Percentiles rank a stretch among this genome's conserved stretches.
Evolutionary conservation across 352 stramenopile genomes (phyloP).

Genomic region (Globisporangium abappressorium): DNA sequence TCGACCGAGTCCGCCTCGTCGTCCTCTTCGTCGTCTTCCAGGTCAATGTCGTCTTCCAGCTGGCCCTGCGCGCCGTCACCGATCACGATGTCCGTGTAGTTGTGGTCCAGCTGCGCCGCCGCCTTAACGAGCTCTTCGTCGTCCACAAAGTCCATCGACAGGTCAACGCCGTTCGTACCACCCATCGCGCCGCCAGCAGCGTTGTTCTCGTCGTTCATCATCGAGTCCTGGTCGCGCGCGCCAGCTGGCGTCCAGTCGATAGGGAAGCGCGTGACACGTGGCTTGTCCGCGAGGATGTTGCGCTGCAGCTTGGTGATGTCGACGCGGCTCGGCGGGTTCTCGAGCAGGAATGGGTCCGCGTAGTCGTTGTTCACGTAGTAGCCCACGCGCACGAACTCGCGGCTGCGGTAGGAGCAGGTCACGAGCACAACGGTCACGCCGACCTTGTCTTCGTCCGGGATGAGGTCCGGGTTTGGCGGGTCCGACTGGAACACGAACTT

Average conservation of each 20-base stretch:
- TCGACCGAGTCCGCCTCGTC: constrained; percentile 50
- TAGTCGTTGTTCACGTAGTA: constrained; percentile 99
- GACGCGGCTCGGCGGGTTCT: constrained; percentile 76
- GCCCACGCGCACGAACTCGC: constrained; percentile 95
- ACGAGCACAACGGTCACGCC: constrained; percentile 98
- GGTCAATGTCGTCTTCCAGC: constrained; percentile 64
- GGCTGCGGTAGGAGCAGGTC: constrained; percentile 96
- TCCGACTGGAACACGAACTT: constrained; percentile 98
- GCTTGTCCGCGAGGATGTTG: constrained; percentile 97
- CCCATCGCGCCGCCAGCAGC: constrained; percentile 13
- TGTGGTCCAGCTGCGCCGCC: constrained; percentile 79
- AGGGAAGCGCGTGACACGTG: constrained; percentile 92
- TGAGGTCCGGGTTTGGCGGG: constrained; percentile 88
- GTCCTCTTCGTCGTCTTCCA: constrained; percentile 60
- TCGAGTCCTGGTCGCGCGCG: constrained; percentile 40
- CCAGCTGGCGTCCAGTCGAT: constrained; percentile 93
- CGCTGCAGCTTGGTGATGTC: constrained; percentile 93
- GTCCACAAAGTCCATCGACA: constrained; percentile 76
- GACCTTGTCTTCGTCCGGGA: constrained; percentile 96
- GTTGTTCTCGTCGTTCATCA: constrained; percentile 39
- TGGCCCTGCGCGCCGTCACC: constrained; percentile 45
- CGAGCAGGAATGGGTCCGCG: constrained; percentile 82
- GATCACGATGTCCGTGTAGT: constrained; percentile 90
- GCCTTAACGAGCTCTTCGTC: constrained; percentile 87
- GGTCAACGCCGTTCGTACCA: constrained; percentile 24